These are phyloP conservation scores for Closterium sp. DNA, from an alignment of 139 green algal genomes.

Conservation along the genomic window DNA sequence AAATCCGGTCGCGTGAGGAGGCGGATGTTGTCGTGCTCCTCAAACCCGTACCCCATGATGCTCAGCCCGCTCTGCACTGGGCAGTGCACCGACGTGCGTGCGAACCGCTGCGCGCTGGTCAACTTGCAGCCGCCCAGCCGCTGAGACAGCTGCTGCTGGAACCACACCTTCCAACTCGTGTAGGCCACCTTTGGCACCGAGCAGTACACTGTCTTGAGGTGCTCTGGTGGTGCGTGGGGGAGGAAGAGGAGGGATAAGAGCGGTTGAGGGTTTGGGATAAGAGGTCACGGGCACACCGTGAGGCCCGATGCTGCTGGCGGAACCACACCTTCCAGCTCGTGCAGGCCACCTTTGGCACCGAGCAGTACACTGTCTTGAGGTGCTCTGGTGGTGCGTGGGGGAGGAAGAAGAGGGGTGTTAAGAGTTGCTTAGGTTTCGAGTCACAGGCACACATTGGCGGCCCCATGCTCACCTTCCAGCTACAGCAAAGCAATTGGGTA, in stretches of 20 bases:
- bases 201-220: slow-evolving; percentile 8
- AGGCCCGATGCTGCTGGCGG: background rate
- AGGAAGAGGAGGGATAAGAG: no score
- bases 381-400: no score
- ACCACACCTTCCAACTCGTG: slow-evolving; percentile 18
- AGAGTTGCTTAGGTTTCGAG: no score
- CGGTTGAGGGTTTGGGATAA: no score
- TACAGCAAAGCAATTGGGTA: no score
- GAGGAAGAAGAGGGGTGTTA: no score
- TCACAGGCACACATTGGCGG: background rate
- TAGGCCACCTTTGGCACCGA: slow-evolving; percentile 12
- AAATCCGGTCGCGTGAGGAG: slow-evolving; percentile 5
- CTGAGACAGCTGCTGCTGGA: background rate
- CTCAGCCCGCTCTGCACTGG: background rate
- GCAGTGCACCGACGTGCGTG: no score
- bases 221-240: no score
- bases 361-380: slow-evolving; percentile 13
- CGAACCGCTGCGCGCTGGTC: no score
- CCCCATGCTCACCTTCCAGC: no score
- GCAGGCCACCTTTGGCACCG: slow-evolving; percentile 10
- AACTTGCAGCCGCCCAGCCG: no score
- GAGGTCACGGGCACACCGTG: background rate
- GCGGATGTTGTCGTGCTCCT: slow-evolving; percentile 7
- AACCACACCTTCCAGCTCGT: slow-evolving; percentile 23
- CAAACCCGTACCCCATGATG: background rate